Evolutionary conservation across 352 stramenopile species (phyloP), one percentile per base, ranked within the genome.

Genomic region (Globisporangium carolinianum): DNA sequence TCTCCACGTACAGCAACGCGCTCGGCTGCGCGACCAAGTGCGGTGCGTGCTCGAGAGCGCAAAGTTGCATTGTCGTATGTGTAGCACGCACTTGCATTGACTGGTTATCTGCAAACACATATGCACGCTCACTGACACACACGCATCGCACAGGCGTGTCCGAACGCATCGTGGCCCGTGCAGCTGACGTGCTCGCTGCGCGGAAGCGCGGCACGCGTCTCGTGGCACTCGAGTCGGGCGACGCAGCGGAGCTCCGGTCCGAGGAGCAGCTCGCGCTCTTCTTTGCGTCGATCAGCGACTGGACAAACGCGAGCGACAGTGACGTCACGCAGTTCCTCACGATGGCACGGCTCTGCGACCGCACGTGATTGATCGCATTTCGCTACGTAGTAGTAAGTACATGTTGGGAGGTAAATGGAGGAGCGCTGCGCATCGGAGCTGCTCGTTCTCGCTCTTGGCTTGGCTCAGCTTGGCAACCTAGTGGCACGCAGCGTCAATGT

Each of bases 1-100:
- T 89, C 4, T 84, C 85, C 3, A 73, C 55, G 4, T 71, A 80
- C 24, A 95, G 85, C 61, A 91, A 92, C 54, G 85, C 79, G 9
- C 68, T 95, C 50, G 61, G 67, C 5, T 95, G 83, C 57, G 85
- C 83, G 50, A 51, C 69, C 38, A 71, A 76, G 39, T 89, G 76
- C 38, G 85, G 85, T 92, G 65, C 39, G 62, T 45, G 24, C 24
- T 32, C 24, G 24, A 32, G 24, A 32, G 24, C 24, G 24, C 24
- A 32, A 32, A 32, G 24, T 32, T 32, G 24, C 24, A 32, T 32
- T 32, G 24, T 2, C 24, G 24, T 32, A 32, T 32, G 24, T 32
- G 3, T 32, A 32, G 24, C 24, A 3, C 24, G 24, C 24, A 32
- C 24, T 32, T 32, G 2, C 12, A 46, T 15, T 5, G 6, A 35